Conservation (phyloP, 2,329 filamentous ascomycete genomes). For the Myriosclerotinia scirpicola region DNA sequence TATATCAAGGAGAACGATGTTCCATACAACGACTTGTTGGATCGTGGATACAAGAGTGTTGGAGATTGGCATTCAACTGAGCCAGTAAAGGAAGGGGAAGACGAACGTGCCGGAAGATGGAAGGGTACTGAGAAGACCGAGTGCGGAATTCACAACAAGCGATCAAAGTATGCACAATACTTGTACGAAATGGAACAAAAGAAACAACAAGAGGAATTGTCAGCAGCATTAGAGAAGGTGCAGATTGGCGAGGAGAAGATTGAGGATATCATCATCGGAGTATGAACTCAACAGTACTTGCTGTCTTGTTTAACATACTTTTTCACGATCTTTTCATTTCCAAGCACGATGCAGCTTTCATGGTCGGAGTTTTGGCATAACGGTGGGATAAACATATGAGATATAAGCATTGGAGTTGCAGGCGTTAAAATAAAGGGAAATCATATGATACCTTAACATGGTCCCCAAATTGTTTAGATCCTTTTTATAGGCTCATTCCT, state of each 20-base stretch:
- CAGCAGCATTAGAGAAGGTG: slow-evolving; percentile 34
- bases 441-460: slow-evolving; percentile 18
- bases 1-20: slow-evolving; percentile 87
- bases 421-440: slow-evolving; percentile 17
- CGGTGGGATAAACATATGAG: slow-evolving; percentile 15
- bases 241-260: slow-evolving; percentile 26
- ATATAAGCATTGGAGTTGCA: slow-evolving; percentile 20
- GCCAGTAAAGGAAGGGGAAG: slow-evolving; percentile 86
- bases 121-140: slow-evolving; percentile 95
- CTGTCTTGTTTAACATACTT: not conserved
- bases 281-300: slow-evolving; percentile 4
- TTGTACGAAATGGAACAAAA: slow-evolving; percentile 40
- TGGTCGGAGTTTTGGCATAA: slow-evolving; percentile 13
- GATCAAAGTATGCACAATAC: slow-evolving; percentile 87
- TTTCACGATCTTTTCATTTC: slow-evolving; percentile 7
- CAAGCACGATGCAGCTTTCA: not conserved
- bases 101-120: slow-evolving; percentile 95
- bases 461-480: slow-evolving; percentile 13
- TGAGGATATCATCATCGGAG: slow-evolving; percentile 25
- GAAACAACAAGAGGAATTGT: slow-evolving; percentile 37
- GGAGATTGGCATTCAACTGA: slow-evolving; percentile 98
- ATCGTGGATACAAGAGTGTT: slow-evolving; percentile 95
- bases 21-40: slow-evolving; percentile 89
- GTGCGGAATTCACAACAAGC: slow-evolving; percentile 98
- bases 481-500: not conserved